These are phyloP conservation scores for Sugiyamaella floridensis DNA, from an alignment of 805 yeast species.

Conservation along the genomic window DNA sequence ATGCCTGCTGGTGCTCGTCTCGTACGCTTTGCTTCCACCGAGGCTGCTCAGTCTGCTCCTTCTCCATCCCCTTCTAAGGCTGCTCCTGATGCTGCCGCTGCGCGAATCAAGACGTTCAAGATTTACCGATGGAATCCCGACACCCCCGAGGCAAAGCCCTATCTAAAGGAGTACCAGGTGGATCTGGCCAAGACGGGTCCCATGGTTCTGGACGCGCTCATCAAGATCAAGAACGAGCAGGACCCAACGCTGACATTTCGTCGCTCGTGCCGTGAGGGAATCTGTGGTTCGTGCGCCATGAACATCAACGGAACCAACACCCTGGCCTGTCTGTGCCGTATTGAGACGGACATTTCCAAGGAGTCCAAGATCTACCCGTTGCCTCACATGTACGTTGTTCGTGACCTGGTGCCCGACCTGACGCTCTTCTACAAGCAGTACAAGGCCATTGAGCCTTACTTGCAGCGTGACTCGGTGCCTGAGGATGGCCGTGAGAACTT, in stretches of 20 bases:
- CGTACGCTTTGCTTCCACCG: neutral
- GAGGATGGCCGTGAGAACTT: conserved; percentile 88
- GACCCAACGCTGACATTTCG: conserved; percentile 93
- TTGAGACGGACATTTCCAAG: conserved; percentile 70
- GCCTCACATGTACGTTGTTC: conserved; percentile 96
- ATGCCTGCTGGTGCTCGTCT: neutral
- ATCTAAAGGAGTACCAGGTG: conserved; percentile 71
- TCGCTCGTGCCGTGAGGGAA: conserved; percentile 98
- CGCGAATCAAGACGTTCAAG: conserved; percentile 72
- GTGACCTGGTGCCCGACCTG: conserved; percentile 95
- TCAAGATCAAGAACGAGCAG: conserved; percentile 94
- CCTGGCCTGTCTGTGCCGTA: conserved; percentile 91
- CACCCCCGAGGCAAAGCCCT: conserved; percentile 86
- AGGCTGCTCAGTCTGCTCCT: neutral
- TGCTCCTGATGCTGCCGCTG: conserved; percentile 46
- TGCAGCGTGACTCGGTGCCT: conserved; percentile 76
- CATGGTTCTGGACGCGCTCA: conserved; percentile 90
- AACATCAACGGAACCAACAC: conserved; percentile 97
- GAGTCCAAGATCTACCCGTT: conserved; percentile 87
- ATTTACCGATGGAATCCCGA: conserved; percentile 99
- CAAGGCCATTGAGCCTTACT: conserved; percentile 94
- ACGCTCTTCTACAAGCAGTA: conserved; percentile 97
- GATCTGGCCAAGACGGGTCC: conserved; percentile 94
- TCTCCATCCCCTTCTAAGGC: conserved; percentile 12
- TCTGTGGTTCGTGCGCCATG: conserved; percentile 99